These are phyloP conservation scores for Xylaria grammica DNA, from an alignment of 495 filamentous ascomycete species.

Conservation along the genomic window DNA sequence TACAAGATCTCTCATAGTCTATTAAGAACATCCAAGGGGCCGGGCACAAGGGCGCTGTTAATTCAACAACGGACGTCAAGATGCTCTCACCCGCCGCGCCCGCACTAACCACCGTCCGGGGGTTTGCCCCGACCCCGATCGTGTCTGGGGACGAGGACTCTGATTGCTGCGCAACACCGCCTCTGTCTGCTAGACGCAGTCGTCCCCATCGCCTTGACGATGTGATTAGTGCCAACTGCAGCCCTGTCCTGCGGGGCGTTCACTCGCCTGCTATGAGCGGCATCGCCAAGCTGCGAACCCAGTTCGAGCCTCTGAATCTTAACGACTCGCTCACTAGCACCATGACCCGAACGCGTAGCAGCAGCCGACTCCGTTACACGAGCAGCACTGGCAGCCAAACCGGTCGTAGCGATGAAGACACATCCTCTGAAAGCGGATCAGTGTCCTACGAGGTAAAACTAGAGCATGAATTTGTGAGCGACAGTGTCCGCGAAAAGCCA, in stretches of 20 bases:
- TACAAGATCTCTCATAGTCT: conserved; percentile 3
- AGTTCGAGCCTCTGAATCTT: conserved; percentile 70
- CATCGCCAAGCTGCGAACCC: conserved; percentile 77
- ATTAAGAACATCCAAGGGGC: conserved; percentile 54
- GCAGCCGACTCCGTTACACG: conserved; percentile 34
- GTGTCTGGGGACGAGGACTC: conserved; percentile 86
- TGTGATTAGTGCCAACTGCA: conserved; percentile 63
- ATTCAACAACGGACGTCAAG: not conserved
- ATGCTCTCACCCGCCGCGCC: conserved; percentile 58
- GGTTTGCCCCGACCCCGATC: conserved; percentile 71
- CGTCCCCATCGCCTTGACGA: conserved; percentile 50
- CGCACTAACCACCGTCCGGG: conserved; percentile 75
- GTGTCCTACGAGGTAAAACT: conserved; percentile 87
- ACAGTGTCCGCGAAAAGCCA: conserved; percentile 58
- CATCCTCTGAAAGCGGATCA: conserved; percentile 45
- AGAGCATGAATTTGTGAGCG: conserved; percentile 84
- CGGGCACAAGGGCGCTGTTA: not conserved
- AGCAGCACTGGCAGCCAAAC: conserved; percentile 39
- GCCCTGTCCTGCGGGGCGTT: conserved; percentile 64
- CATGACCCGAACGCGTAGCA: conserved; percentile 50
- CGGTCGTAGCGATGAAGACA: conserved; percentile 48
- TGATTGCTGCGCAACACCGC: conserved; percentile 58
- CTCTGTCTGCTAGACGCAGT: conserved; percentile 41
- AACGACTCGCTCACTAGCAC: conserved; percentile 53
- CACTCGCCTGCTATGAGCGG: conserved; percentile 63